Evolutionary conservation across 78 protist genomes (phyloP).

Genomic region (Dictyostelium discoideum): DNA sequence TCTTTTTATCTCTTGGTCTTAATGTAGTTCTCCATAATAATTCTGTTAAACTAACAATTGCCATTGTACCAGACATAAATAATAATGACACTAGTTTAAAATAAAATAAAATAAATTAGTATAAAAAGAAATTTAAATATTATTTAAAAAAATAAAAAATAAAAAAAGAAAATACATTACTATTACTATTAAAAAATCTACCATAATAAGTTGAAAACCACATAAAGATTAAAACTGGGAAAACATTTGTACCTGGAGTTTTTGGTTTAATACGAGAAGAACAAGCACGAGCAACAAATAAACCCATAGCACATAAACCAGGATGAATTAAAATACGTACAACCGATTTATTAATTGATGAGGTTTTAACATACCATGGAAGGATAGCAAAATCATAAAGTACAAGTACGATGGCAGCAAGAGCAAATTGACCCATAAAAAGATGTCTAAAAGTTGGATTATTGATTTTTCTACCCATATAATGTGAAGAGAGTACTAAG

Average conservation of each 20-base stretch:
- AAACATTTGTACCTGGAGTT: slow-evolving; percentile 46
- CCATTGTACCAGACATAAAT: slow-evolving; percentile 69
- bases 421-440: slow-evolving; percentile 63
- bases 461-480: slow-evolving; percentile 43
- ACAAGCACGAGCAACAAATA: slow-evolving; percentile 62
- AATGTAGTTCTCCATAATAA: slow-evolving; percentile 62
- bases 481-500: slow-evolving; percentile 4
- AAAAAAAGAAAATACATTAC: background rate
- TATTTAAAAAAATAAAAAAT: background rate
- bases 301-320: slow-evolving; percentile 47
- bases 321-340: slow-evolving; percentile 65
- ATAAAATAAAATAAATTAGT: background rate
- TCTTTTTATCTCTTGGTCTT: slow-evolving; percentile 72
- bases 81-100: slow-evolving; percentile 17
- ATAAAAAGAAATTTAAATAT: no score
- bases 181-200: slow-evolving; percentile 62
- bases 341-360: slow-evolving; percentile 35
- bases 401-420: slow-evolving; percentile 49
- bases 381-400: slow-evolving; percentile 43
- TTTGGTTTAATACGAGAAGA: slow-evolving; percentile 47
- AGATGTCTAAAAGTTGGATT: slow-evolving; percentile 54
- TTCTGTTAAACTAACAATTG: slow-evolving; percentile 44
- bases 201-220: slow-evolving; percentile 79
- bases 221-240: slow-evolving; percentile 70
- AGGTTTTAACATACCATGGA: slow-evolving; percentile 25